Conservation (phyloP, 345 rosid species). For the Salix suchowensis region DNA sequence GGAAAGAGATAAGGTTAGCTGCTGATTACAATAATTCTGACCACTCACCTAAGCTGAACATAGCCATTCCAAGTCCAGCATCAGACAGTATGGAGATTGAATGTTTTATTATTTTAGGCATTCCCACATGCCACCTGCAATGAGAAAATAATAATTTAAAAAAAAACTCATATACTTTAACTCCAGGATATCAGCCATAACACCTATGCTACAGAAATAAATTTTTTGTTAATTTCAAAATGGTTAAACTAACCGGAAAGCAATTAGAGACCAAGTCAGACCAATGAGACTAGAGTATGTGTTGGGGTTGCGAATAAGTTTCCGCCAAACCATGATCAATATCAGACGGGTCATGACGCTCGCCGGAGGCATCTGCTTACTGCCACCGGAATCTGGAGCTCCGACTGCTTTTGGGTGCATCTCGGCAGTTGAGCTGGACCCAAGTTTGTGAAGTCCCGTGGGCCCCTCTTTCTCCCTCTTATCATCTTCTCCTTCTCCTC, state of each 20-base stretch:
- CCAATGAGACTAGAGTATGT: constrained; percentile 35
- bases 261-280: constrained; percentile 27
- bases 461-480: constrained; percentile 18
- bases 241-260: constrained; percentile 17
- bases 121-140: constrained; percentile 30
- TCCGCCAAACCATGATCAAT: constrained; percentile 36
- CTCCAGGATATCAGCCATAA: background rate
- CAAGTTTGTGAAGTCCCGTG: constrained; percentile 45
- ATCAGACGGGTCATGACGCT: constrained; percentile 36
- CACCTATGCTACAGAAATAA: no score
- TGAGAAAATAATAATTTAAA: background rate
- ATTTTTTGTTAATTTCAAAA: background rate
- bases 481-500: constrained; percentile 38
- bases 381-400: constrained; percentile 27
- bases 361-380: constrained; percentile 30
- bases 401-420: constrained; percentile 44
- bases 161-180: background rate
- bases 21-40: background rate
- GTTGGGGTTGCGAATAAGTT: constrained; percentile 32
- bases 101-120: constrained; percentile 26
- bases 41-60: constrained; percentile 36
- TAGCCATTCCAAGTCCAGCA: constrained; percentile 40
- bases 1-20: background rate
- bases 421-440: constrained; percentile 60
- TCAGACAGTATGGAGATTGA: constrained; percentile 37